phyloP scores from a whole-genome alignment of 2,329 filamentous ascomycete species.

The Tetracladium maxilliforme region DNA sequence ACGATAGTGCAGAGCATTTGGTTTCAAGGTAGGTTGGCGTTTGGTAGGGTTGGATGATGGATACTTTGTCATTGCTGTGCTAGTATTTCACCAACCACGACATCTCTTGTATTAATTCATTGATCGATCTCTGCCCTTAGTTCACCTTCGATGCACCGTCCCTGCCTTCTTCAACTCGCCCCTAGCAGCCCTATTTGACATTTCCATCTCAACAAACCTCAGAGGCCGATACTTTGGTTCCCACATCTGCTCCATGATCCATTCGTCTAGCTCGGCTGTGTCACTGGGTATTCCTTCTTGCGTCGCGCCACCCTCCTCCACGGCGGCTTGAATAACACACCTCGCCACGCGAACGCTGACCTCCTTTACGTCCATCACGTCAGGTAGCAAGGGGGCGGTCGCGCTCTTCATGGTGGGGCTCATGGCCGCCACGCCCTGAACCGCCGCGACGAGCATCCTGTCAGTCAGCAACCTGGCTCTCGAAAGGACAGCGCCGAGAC shows the following conservation, averaged over 20 bases:
- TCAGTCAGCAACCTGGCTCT: constrained; percentile 55
- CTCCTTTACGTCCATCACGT: constrained; percentile 57
- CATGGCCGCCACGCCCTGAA: constrained; percentile 54
- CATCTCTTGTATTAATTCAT: no score
- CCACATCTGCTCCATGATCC: constrained; percentile 75
- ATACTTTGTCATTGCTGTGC: no score
- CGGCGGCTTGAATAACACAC: constrained; percentile 57
- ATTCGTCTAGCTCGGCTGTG: constrained; percentile 33
- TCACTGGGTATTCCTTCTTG: constrained; percentile 46
- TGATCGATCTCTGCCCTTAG: no score
- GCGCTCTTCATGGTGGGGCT: constrained; percentile 48
- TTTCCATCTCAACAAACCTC: constrained; percentile 33
- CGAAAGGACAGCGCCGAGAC: constrained; percentile 61
- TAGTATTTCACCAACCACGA: no score
- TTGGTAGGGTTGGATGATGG: no score
- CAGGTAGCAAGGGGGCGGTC: constrained; percentile 56
- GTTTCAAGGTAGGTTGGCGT: no score
- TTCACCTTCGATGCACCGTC: no score
- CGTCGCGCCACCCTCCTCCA: constrained; percentile 53
- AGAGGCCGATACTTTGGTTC: constrained; percentile 52
- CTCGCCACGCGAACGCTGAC: constrained; percentile 68
- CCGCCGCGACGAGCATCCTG: constrained; percentile 69
- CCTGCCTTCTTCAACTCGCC: constrained; percentile 35
- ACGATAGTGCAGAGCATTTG: no score
- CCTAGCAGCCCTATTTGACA: constrained; percentile 41